A percentile compares a stretch with the other conserved stretches of the same genome.
phyloP scores from a whole-genome alignment of 176 grass and related monocot genomes.

The Saccharum officinarum region DNA sequence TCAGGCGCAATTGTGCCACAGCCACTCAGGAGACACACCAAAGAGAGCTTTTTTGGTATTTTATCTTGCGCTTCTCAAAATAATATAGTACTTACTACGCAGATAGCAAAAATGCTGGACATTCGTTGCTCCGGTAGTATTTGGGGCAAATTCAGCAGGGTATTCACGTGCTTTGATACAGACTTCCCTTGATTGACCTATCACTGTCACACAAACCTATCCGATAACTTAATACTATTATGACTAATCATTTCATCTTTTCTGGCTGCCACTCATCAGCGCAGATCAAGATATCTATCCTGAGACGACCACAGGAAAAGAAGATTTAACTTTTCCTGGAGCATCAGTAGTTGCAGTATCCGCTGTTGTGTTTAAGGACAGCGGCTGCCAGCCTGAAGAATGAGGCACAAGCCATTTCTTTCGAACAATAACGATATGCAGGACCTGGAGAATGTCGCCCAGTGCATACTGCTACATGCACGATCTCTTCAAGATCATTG shows the following conservation, averaged over 20 bases:
- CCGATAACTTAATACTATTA: background rate
- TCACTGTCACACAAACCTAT: background rate
- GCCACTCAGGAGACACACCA: background rate
- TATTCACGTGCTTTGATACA: background rate
- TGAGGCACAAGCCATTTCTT: conserved; percentile 85
- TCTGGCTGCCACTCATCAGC: background rate
- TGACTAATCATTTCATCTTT: background rate
- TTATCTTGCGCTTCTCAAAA: background rate
- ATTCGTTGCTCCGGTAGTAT: background rate
- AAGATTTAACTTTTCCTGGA: conserved; percentile 24
- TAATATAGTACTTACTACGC: conserved; percentile 10
- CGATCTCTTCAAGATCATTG: conserved; percentile 58
- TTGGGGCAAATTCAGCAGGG: background rate
- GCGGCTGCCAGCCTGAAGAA: conserved; percentile 79
- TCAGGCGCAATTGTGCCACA: background rate
- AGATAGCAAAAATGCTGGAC: background rate
- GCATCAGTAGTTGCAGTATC: conserved; percentile 26
- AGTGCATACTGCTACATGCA: conserved; percentile 65
- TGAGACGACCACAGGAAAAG: background rate
- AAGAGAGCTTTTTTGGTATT: background rate
- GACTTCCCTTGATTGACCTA: background rate
- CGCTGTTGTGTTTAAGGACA: conserved; percentile 53
- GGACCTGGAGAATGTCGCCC: conserved; percentile 76
- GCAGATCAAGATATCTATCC: conserved; percentile 27
- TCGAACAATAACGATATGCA: conserved; percentile 49